Conservation (phyloP, 345 rosid species). For the Pugionium dolabratum region DNA sequence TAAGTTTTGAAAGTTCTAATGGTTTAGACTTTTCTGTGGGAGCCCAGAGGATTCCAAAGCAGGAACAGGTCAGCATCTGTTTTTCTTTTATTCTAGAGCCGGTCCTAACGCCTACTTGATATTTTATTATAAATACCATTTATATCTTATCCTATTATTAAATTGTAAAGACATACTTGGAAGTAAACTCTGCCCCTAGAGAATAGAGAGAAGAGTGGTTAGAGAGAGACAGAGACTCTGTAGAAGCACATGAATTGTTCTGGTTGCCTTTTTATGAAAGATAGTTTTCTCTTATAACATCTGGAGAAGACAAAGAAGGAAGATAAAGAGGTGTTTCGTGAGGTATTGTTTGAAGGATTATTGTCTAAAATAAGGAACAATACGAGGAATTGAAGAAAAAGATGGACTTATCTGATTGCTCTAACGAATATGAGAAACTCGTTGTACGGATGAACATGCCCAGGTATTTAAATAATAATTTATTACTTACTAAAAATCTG, state of each 20-base stretch:
- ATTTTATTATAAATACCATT: conserved; percentile 23
- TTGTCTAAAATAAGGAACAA: background rate
- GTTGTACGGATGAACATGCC: conserved; percentile 85
- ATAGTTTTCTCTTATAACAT: conserved; percentile 10
- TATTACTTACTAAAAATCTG: too few species aligned
- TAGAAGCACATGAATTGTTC: conserved; percentile 26
- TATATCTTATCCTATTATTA: conserved; percentile 30
- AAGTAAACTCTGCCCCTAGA: conserved; percentile 21
- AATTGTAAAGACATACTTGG: conserved; percentile 15
- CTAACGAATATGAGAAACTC: conserved; percentile 95
- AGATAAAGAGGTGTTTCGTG: background rate
- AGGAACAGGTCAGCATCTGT: conserved; percentile 38
- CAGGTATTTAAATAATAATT: conserved; percentile 48
- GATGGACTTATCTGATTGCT: conserved; percentile 70
- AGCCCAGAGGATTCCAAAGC: conserved; percentile 21
- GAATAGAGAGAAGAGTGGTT: conserved; percentile 20
- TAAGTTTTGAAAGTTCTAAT: conserved; percentile 15
- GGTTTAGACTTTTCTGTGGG: conserved; percentile 28
- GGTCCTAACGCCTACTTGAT: conserved; percentile 29
- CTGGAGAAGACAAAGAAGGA: background rate
- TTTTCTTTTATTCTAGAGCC: conserved; percentile 6
- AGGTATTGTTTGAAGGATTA: background rate
- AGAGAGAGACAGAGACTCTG: conserved; percentile 12
- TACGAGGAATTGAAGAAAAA: conserved; percentile 7
- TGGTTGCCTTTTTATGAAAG: background rate